Evolutionary conservation across 306 rosid species (phyloP), one percentile per base, ranked within the genome.

Genomic region (Rubus idaeus): DNA sequence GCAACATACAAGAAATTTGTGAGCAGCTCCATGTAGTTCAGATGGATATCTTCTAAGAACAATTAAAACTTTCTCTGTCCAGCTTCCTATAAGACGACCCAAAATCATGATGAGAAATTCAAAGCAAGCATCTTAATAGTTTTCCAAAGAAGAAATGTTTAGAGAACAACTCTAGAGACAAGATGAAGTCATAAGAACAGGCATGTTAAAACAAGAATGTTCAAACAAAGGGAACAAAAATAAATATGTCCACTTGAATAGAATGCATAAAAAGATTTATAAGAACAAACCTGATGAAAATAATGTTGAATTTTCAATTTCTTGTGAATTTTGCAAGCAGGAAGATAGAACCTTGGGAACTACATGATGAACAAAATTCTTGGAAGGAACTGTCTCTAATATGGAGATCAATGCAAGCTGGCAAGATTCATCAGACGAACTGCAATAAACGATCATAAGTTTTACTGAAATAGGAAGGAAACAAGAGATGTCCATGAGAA

Each of bases 21-120:
- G 73, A 86, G 89, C 89, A 10, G 98, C 96, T 55, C 81, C 86
- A 73, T 78, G 91, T 55, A 91, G 82, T 74, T 90, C 98, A 64
- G 96, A 87, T 70, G 96, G 92, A 89, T 94, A 94, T 64, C 78
- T 88, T 65, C 82, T 86, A 26, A 91, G 77, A 83, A 86, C 78
- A 57, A 84, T 75, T 81, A 94, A 78, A 77, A 87, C 46, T 79
- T 88, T 85, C 86, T 91, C 89, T 40, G 84, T 90, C 96, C 96
- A 90, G 30, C 80, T 86, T 81, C 91, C 98, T 94, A 81, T 60
- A 56, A 47, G 60, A 50, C 61, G 81, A 50, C 68, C 74, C 40
- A 64, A 83, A 84, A 71, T 20, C 49, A 67, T 69, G 66, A 52
- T 63, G 68, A 83, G 76, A 62, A 70, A 75, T 50, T 21, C 26